These are phyloP conservation scores for Talaromyces sp. DNA, from an alignment of 2,329 filamentous ascomycete species.

Conservation along the genomic window DNA sequence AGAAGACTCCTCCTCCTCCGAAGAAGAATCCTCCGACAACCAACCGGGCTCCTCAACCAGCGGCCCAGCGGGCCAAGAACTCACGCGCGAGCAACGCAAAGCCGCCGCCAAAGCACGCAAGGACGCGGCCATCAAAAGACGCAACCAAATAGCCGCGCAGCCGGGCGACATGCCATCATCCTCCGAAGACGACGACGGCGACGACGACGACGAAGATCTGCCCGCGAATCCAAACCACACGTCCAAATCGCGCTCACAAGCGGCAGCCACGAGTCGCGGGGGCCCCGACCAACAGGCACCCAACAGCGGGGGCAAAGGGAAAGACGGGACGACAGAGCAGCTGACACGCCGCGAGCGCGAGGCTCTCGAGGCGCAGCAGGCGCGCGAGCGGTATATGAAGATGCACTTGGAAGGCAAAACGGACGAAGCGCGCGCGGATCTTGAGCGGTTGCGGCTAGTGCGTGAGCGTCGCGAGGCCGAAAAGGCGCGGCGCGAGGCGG, in stretches of 20 bases:
- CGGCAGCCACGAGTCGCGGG: conserved; percentile 51
- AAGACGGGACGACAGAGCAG: conserved; percentile 43
- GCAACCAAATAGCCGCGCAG: conserved; percentile 65
- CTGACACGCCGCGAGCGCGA: conserved; percentile 66
- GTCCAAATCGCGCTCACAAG: conserved; percentile 62
- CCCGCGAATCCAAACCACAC: conserved; percentile 89
- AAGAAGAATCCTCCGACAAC: conserved; percentile 44
- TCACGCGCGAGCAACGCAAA: conserved; percentile 83
- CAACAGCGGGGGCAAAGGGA: not conserved
- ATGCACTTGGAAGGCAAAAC: conserved; percentile 93
- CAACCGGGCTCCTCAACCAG: conserved; percentile 44
- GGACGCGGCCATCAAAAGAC: conserved; percentile 75
- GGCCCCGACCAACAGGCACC: not conserved
- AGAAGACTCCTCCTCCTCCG: conserved; percentile 26
- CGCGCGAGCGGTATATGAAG: conserved; percentile 86
- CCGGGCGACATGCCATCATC: conserved; percentile 81
- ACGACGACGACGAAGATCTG: conserved; percentile 29
- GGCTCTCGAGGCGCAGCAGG: conserved; percentile 78
- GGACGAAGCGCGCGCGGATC: conserved; percentile 84
- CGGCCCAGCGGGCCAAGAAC: conserved; percentile 38
- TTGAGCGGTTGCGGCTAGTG: conserved; percentile 76
- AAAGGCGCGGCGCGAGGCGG: conserved; percentile 72
- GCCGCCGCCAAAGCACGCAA: conserved; percentile 86
- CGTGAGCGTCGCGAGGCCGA: conserved; percentile 82
- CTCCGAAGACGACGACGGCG: conserved; percentile 31